Evolutionary conservation across 2,329 filamentous ascomycete genomes (phyloP).

Genomic region (Alternaria sp.): DNA sequence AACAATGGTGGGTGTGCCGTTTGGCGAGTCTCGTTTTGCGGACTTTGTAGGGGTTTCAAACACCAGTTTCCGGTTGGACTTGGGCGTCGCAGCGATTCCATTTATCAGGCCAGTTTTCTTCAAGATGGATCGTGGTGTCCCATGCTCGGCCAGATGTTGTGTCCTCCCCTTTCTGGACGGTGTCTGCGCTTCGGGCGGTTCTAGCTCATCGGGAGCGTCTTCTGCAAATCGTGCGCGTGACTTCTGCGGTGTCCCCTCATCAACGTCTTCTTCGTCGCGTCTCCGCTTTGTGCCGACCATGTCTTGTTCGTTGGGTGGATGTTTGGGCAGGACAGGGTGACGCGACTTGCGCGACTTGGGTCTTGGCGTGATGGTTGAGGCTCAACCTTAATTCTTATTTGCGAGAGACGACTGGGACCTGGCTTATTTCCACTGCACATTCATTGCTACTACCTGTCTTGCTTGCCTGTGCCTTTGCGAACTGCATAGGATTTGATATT

Average conservation of each 20-base stretch:
- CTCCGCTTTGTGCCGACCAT: slow-evolving; percentile 47
- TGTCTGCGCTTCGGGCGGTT: slow-evolving; percentile 38
- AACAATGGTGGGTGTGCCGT: slow-evolving; percentile 68
- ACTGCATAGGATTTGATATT: neutral
- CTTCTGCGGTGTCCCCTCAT: slow-evolving; percentile 37
- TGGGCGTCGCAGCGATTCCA: slow-evolving; percentile 50
- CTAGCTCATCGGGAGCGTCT: slow-evolving; percentile 26
- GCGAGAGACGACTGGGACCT: neutral
- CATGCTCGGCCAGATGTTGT: slow-evolving; percentile 32
- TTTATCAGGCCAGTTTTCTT: slow-evolving; percentile 39
- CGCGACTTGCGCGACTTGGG: slow-evolving; percentile 35
- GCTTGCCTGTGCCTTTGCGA: neutral
- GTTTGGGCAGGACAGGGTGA: slow-evolving; percentile 18
- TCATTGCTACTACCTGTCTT: neutral
- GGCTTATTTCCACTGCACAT: neutral
- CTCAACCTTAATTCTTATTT: neutral
- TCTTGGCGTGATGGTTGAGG: slow-evolving; percentile 15
- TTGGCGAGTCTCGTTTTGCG: slow-evolving; percentile 41
- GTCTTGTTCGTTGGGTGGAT: slow-evolving; percentile 15
- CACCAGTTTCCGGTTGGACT: slow-evolving; percentile 55
- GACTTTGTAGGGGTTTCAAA: slow-evolving; percentile 56
- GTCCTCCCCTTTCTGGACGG: slow-evolving; percentile 39
- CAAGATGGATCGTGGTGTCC: slow-evolving; percentile 46
- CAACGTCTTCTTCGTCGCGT: slow-evolving; percentile 33
- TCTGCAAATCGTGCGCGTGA: slow-evolving; percentile 29